Evolutionary conservation across 2,329 filamentous ascomycete genomes (phyloP).

Genomic region (Xenosphaeropsis pyriputrescens): DNA sequence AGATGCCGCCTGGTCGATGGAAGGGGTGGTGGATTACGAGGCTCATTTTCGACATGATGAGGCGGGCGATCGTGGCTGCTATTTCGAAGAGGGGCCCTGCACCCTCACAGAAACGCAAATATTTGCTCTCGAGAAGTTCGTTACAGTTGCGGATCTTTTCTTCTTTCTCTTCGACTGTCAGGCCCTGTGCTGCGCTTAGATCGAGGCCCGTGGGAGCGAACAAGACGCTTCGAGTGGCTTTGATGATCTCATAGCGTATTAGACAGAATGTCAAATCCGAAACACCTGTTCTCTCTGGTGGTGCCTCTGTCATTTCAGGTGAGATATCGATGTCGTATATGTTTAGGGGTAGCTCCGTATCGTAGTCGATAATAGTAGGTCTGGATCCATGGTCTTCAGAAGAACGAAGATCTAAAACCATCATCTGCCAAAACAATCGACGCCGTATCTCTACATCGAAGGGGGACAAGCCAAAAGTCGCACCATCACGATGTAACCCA

Average conservation of each 20-base stretch:
- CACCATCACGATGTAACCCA: slow-evolving; percentile 43
- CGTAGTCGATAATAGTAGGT: slow-evolving; percentile 42
- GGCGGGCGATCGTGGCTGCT: slow-evolving; percentile 24
- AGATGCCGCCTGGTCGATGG: slow-evolving; percentile 1
- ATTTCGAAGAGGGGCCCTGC: slow-evolving; percentile 33
- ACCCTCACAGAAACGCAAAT: slow-evolving; percentile 20
- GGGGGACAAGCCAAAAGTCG: slow-evolving; percentile 34
- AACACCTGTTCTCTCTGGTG: slow-evolving; percentile 13
- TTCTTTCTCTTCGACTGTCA: slow-evolving; percentile 12
- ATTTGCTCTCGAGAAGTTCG: slow-evolving; percentile 14
- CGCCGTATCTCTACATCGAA: slow-evolving; percentile 47
- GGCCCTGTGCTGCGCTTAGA: not conserved
- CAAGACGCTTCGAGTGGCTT: slow-evolving; percentile 11
- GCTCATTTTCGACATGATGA: slow-evolving; percentile 23
- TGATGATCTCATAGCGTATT: slow-evolving; percentile 19
- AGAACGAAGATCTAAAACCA: slow-evolving; percentile 41
- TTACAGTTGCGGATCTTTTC: slow-evolving; percentile 15
- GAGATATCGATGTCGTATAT: slow-evolving; percentile 32
- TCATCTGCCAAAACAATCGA: slow-evolving; percentile 45
- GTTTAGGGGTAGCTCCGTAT: slow-evolving; percentile 36
- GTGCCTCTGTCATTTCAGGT: slow-evolving; percentile 15
- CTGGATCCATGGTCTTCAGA: slow-evolving; percentile 51
- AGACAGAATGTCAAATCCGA: slow-evolving; percentile 24
- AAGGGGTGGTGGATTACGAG: slow-evolving; percentile 21
- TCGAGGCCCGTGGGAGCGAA: slow-evolving; percentile 4